Conservation (phyloP, 495 filamentous ascomycete genomes). For the Aspergillus nidulans region DNA sequence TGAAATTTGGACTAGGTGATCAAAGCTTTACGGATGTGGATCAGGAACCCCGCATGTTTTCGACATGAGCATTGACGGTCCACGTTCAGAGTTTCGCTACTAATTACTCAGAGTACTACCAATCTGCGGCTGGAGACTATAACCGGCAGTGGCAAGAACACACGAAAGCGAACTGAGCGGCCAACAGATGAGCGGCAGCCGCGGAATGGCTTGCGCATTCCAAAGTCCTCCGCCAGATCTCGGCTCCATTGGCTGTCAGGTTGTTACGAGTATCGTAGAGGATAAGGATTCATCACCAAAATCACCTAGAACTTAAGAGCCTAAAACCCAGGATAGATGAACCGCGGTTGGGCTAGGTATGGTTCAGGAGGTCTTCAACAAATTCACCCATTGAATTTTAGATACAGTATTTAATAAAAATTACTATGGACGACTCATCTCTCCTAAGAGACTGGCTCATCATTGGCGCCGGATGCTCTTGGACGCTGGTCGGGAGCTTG, state of each 20-base stretch:
- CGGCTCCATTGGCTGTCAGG: background rate
- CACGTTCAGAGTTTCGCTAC: background rate
- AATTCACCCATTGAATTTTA: background rate
- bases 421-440: background rate
- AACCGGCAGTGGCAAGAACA: background rate
- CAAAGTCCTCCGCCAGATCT: background rate
- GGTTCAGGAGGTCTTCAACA: background rate
- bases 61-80: background rate
- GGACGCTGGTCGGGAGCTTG: background rate
- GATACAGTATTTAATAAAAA: background rate
- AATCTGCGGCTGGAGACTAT: background rate
- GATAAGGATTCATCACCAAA: background rate
- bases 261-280: background rate
- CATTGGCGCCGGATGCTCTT: background rate
- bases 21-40: background rate
- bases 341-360: conserved; percentile 3
- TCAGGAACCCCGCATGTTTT: conserved; percentile 5
- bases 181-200: background rate
- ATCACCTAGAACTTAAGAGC: background rate
- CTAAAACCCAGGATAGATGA: background rate
- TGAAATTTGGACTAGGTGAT: background rate
- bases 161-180: background rate
- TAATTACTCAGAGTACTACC: background rate
- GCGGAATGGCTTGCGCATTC: background rate
- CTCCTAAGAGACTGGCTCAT: background rate